Percentiles rank a stretch among this genome's conserved stretches.
Evolutionary conservation across 2,329 filamentous ascomycete genomes (phyloP).

Genomic region (Lachnellula occidentalis): DNA sequence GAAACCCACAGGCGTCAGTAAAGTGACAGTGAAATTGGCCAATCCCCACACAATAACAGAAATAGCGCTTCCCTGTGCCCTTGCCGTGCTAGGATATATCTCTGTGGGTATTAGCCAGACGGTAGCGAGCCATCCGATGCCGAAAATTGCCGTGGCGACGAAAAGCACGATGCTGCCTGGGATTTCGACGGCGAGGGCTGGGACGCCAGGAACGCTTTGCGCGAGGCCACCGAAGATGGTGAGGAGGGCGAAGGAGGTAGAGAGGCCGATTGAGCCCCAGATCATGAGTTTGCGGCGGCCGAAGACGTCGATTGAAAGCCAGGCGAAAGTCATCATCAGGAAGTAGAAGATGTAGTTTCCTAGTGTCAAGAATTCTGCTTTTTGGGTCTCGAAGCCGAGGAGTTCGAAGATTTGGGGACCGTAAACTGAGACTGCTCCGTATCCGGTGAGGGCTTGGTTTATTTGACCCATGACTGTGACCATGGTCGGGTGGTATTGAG

Average conservation of each 20-base stretch:
- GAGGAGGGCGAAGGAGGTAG: slow-evolving; percentile 45
- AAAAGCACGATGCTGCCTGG: slow-evolving; percentile 48
- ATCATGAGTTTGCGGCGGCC: slow-evolving; percentile 50
- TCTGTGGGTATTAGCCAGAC: slow-evolving; percentile 53
- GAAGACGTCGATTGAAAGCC: slow-evolving; percentile 51
- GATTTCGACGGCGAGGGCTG: slow-evolving; percentile 40
- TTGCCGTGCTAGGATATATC: slow-evolving; percentile 55
- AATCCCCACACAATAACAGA: slow-evolving; percentile 60
- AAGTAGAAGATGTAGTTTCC: slow-evolving; percentile 59
- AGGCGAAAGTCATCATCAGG: slow-evolving; percentile 55
- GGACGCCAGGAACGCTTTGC: slow-evolving; percentile 36
- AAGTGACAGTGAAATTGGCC: slow-evolving; percentile 35
- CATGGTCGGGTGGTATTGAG: slow-evolving; percentile 55
- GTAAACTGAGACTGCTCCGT: slow-evolving; percentile 56
- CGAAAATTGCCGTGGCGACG: slow-evolving; percentile 54
- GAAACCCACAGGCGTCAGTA: slow-evolving; percentile 61
- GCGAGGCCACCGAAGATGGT: slow-evolving; percentile 46
- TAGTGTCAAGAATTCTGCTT: slow-evolving; percentile 51
- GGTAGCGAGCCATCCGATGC: slow-evolving; percentile 54
- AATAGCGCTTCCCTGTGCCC: slow-evolving; percentile 61
- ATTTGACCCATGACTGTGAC: slow-evolving; percentile 58
- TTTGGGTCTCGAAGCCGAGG: slow-evolving; percentile 46
- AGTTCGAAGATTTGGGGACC: slow-evolving; percentile 60
- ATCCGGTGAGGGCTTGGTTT: slow-evolving; percentile 54
- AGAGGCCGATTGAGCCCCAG: slow-evolving; percentile 44